These are phyloP conservation scores for Alternaria atra DNA, from an alignment of 2,329 filamentous ascomycete species.

Conservation along the genomic window DNA sequence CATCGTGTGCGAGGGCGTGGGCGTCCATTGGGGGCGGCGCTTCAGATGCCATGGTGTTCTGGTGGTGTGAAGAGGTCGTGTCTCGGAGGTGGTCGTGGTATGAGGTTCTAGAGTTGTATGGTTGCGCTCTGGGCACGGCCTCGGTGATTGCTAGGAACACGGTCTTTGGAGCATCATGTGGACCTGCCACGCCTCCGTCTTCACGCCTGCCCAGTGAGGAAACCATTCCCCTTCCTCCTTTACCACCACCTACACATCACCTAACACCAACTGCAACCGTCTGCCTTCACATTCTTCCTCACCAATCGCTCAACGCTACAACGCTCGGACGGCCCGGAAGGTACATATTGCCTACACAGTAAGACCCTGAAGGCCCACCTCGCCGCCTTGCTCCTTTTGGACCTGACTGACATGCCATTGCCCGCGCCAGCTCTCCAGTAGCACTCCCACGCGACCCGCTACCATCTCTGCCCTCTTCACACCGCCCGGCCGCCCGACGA, in stretches of 20 bases:
- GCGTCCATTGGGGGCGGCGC: conserved; percentile 22
- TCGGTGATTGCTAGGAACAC: conserved; percentile 21
- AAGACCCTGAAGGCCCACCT: conserved; percentile 36
- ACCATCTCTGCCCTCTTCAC: conserved; percentile 3
- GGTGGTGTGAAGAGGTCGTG: conserved; percentile 9
- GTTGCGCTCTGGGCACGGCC: conserved; percentile 14
- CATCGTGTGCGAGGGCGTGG: conserved; percentile 10
- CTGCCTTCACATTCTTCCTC: conserved; percentile 6
- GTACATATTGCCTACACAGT: conserved; percentile 38
- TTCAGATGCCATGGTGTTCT: conserved; percentile 42
- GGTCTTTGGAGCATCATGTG: conserved; percentile 23
- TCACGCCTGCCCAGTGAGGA: conserved; percentile 17
- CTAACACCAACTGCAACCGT: background rate
- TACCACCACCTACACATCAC: background rate
- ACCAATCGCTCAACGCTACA: conserved; percentile 18
- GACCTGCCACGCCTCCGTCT: conserved; percentile 24
- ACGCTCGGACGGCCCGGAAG: conserved; percentile 41
- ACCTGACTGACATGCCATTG: conserved; percentile 7
- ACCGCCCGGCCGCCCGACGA: conserved; percentile 11
- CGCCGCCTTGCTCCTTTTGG: conserved; percentile 14
- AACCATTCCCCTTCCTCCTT: conserved; percentile 8
- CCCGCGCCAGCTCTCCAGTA: background rate
- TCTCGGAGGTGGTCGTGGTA: background rate
- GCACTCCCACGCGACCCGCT: conserved; percentile 7
- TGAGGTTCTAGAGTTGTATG: conserved; percentile 10